These are phyloP conservation scores for Exophiala aquamarina DNA, from an alignment of 2,329 filamentous ascomycete species.

Conservation along the genomic window DNA sequence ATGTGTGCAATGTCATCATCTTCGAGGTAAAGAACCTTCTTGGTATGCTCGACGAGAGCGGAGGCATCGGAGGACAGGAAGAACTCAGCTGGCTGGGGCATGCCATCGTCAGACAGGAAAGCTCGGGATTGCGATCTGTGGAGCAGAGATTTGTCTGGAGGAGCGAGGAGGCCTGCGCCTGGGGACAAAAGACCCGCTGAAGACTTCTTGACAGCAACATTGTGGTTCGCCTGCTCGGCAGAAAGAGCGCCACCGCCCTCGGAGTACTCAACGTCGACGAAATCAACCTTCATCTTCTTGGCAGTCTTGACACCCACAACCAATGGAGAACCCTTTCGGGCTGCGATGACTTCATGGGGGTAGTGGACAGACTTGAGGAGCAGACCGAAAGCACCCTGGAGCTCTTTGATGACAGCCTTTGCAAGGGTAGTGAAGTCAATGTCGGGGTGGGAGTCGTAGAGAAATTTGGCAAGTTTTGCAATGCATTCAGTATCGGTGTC, in stretches of 20 bases:
- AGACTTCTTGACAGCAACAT: constrained; percentile 91
- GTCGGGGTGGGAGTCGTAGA: constrained; percentile 89
- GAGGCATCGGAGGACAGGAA: constrained; percentile 99
- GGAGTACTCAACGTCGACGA: constrained; percentile 96
- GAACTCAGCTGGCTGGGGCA: constrained; percentile 97
- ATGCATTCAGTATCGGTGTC: constrained; percentile 99
- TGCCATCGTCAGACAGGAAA: constrained; percentile 97
- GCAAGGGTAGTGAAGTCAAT: constrained; percentile 95
- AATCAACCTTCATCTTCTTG: constrained; percentile 99
- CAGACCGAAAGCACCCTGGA: constrained; percentile 95
- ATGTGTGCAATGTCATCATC: constrained; percentile 99
- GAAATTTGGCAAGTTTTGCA: constrained; percentile 97
- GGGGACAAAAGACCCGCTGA: constrained; percentile 66
- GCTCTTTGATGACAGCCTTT: constrained; percentile 97
- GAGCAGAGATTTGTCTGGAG: constrained; percentile 94
- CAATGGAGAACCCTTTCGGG: constrained; percentile 95
- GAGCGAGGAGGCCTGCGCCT: constrained; percentile 68
- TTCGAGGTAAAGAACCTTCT: constrained; percentile 99
- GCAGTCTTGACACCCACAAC: constrained; percentile 96
- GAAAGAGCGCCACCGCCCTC: constrained; percentile 81
- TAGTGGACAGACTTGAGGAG: constrained; percentile 98
- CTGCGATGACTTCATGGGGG: constrained; percentile 95
- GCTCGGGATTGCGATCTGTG: constrained; percentile 98
- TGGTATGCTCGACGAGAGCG: constrained; percentile 98
- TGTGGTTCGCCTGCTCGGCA: constrained; percentile 93